Conservation (phyloP, 83 land plant genomes). For the Diphasiastrum complanatum region DNA sequence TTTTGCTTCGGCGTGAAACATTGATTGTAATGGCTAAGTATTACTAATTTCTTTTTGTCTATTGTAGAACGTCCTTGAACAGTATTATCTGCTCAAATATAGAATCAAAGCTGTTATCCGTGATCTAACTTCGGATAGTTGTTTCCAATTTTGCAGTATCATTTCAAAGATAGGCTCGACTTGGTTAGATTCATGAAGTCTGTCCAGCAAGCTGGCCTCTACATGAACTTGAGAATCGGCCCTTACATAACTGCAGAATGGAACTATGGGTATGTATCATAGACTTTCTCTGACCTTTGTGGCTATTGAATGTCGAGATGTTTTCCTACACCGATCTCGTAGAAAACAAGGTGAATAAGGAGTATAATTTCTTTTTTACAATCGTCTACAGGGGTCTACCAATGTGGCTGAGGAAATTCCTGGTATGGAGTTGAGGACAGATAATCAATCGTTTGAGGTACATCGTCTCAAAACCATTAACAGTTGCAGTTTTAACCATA, state of each 20-base stretch:
- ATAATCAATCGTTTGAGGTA: slow-evolving; percentile 65
- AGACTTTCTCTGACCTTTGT: neutral
- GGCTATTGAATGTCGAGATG: too few species aligned
- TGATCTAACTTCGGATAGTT: neutral
- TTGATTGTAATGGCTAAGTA: too few species aligned
- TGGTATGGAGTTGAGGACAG: slow-evolving; percentile 63
- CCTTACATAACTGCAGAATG: slow-evolving; percentile 89
- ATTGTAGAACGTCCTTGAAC: too few species aligned
- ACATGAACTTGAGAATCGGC: slow-evolving; percentile 65
- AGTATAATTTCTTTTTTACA: neutral
- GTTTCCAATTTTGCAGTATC: slow-evolving; percentile 37
- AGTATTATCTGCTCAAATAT: neutral
- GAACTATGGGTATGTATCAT: slow-evolving; percentile 65
- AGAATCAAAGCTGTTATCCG: neutral
- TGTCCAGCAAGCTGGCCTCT: slow-evolving; percentile 53
- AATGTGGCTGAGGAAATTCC: slow-evolving; percentile 69
- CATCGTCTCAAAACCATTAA: neutral
- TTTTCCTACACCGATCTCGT: neutral
- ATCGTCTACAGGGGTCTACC: slow-evolving; percentile 68
- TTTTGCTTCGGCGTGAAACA: too few species aligned
- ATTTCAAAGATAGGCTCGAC: slow-evolving; percentile 67
- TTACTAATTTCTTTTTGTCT: too few species aligned
- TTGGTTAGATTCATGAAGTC: slow-evolving; percentile 61
- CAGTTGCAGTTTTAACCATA: neutral
- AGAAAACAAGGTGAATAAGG: neutral